Evolutionary conservation across 2,329 filamentous ascomycete species (phyloP), one percentile per base, ranked within the genome.

Genomic region (Aquanectria penicillioides): DNA sequence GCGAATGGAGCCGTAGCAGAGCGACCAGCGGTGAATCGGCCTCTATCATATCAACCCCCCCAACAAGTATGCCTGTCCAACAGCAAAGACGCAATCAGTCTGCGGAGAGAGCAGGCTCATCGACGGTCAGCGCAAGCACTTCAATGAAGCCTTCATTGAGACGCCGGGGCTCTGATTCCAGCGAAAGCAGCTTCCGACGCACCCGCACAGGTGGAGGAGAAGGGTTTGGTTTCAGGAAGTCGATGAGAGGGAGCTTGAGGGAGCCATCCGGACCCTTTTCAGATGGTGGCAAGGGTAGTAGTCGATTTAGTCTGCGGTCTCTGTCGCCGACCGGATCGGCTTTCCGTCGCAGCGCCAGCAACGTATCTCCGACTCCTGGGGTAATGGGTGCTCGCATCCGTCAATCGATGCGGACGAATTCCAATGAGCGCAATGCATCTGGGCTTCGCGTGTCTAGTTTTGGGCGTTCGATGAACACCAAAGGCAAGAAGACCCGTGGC

Each of bases 181-280:
- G 89, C 68, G 89, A 92, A 38, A 97, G 91, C 76, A 97, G 92
- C 72, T 97, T 97, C 78, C 90, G 86, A 70, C 89, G 92, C 23
- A 76, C 80, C 37, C 83, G 85, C 60, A 77, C 83, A 31, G 72
- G 78, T 48, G 71, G 74, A 6, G 75, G 76, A 34, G 75, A 81
- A 37, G 81, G 81, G 0, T 84, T 87, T 50, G 83, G 80, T 1
- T 92, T 97, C 81, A 88, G 89, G 56, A 84, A 81, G 48, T 92
- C 91, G 2, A 91, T 97, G 91, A 85, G 93, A 58, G 63, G 67
- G 23, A 68, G 64, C 36, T 28, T 62, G 36, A 67, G 60, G 6
- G 71, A 73, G 11, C 47, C 65, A 17, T 56, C 60, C 10, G 41
- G 63, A 3, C 61, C 68, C 25, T 26, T 53, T 5, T 77, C 75